phyloP scores from a whole-genome alignment of 1,139 yeast species.

The Taphrina populina region DNA sequence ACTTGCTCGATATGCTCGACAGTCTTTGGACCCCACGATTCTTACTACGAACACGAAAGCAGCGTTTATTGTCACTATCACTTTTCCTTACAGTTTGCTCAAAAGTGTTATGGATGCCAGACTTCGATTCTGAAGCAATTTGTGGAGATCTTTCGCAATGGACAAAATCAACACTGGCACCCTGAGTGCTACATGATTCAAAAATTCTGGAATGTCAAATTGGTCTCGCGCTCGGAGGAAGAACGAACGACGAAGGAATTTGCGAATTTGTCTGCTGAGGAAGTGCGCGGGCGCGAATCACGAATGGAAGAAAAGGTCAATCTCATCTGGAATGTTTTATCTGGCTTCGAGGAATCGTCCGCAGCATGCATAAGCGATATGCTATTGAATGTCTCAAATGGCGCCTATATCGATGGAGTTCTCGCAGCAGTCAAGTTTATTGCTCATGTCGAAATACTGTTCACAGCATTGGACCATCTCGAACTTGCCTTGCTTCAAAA shows the following conservation, averaged over 20 bases:
- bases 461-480: conserved; percentile 65
- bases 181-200: conserved; percentile 98
- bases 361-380: conserved; percentile 90
- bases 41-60: conserved; percentile 84
- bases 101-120: conserved; percentile 89
- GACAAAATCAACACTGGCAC: conserved; percentile 97
- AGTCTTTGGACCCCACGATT: conserved; percentile 88
- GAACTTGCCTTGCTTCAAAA: conserved; percentile 15
- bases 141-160: conserved; percentile 88
- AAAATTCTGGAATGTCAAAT: conserved; percentile 89
- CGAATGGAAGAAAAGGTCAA: conserved; percentile 67
- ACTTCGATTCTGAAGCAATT: conserved; percentile 90
- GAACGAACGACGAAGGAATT: conserved; percentile 15
- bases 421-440: conserved; percentile 72
- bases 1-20: conserved; percentile 84
- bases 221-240: conserved; percentile 47
- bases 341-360: conserved; percentile 87
- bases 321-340: conserved; percentile 82
- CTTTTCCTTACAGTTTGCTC: conserved; percentile 79
- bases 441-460: conserved; percentile 70
- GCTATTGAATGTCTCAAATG: conserved; percentile 80
- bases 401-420: conserved; percentile 69
- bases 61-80: conserved; percentile 87
- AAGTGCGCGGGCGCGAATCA: conserved; percentile 60
- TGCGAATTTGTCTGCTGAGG: conserved; percentile 51